Base-by-base conservation (phyloP, 768 basidiomycete species). In the Leccinum disarticulatum region DNA sequence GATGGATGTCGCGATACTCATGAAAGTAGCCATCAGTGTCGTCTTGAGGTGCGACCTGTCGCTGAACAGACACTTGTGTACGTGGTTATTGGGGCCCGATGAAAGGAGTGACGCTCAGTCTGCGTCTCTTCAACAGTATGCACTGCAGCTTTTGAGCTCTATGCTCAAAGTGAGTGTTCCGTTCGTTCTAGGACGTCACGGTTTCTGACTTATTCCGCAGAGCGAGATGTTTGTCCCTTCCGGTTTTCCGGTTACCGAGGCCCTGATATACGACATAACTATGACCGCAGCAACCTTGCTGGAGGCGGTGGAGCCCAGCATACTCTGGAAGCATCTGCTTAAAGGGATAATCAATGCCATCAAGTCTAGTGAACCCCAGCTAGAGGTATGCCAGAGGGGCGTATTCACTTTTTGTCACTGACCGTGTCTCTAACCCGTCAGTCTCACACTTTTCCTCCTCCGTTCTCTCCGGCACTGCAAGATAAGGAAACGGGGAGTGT, bases 11-110 rank as follows among this genome's bases (percentile, higher is more conserved):
- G 77, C 82, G 1, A 88, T 95, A 56, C 83, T 99, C 35, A 90
- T 97, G 87, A 85, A 87, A 28, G 87, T 93, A 2, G 91, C 93
- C 1, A 85, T 85, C 19, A 84, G 90, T n/a, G 95, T 99, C 25
- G 95, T 98, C 9, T 82, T 99, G 57, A 85, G 95, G 54, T 83
- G 94, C 31, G 97, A 99, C 72, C 77, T 98, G 14, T 95, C 95
- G 0, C 79, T 99, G 49, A 97, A 95, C 74, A 85, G 96, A 54
- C 84, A 97, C 36, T 77, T 99, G 43, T 98, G 95, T 74, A 86
- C 88, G 0, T 99, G 97, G 96, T 76, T 99, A 1, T 76, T 98
- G 27, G 95, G 97, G 0, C 74, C 91, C 0, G 88, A 87, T 46
- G 94, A 96, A 62, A 83, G 84, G 61, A 81, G 83, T 57, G 85